Evolutionary conservation across 2,329 filamentous ascomycete species (phyloP).

Genomic region (Alternaria sp.): DNA sequence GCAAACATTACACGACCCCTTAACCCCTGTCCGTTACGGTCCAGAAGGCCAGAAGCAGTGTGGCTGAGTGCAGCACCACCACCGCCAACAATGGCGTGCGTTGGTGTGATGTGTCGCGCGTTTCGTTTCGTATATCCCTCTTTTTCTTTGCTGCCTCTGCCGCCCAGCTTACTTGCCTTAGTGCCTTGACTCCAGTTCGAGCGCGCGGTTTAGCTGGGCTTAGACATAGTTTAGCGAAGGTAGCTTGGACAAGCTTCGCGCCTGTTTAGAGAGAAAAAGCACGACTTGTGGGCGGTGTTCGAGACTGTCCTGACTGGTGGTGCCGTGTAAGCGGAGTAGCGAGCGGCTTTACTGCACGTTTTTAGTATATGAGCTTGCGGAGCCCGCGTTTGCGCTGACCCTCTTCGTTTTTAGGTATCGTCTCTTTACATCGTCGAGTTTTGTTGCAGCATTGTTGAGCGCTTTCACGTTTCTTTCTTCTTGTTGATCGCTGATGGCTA

Average conservation of each 20-base stretch:
- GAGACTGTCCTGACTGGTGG: background rate
- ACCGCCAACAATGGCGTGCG: background rate
- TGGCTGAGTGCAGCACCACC: constrained; percentile 21
- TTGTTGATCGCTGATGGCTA: constrained; percentile 8
- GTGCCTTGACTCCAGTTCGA: background rate
- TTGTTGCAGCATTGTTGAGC: constrained; percentile 4
- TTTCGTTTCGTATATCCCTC: background rate
- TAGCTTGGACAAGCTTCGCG: constrained; percentile 1
- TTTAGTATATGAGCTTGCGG: constrained; percentile 27
- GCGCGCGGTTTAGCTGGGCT: background rate
- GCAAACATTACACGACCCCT: background rate
- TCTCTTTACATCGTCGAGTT: background rate
- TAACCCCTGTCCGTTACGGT: background rate
- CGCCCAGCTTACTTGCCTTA: background rate
- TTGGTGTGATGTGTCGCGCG: background rate
- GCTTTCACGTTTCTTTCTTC: background rate
- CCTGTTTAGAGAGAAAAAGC: background rate
- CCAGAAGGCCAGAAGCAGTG: constrained; percentile 15
- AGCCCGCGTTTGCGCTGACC: constrained; percentile 6
- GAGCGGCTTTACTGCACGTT: constrained; percentile 11
- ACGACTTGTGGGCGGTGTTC: background rate
- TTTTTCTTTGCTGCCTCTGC: background rate
- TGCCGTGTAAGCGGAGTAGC: constrained; percentile 12
- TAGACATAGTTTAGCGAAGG: background rate
- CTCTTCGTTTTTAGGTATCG: background rate